Conservation (phyloP, 2,329 filamentous ascomycete species). For the Nemania serpens region DNA sequence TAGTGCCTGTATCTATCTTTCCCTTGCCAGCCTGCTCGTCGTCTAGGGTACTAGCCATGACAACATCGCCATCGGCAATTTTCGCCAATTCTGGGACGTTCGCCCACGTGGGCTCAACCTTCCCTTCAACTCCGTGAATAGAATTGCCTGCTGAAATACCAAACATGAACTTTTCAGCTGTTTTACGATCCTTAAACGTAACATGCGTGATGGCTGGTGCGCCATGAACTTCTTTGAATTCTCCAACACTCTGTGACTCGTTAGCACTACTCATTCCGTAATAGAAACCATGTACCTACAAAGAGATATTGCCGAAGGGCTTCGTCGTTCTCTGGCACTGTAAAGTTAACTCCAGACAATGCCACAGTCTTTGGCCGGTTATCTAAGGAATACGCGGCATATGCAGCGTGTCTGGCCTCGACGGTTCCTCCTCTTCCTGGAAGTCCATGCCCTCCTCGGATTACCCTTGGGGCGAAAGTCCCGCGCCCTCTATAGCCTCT, state of each 20-base stretch:
- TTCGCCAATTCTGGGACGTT: constrained; percentile 35
- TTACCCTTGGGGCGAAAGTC: constrained; percentile 43
- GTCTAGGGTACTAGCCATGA: constrained; percentile 31
- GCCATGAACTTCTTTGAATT: constrained; percentile 63
- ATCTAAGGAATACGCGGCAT: constrained; percentile 71
- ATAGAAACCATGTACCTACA: constrained; percentile 49
- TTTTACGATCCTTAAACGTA: constrained; percentile 69
- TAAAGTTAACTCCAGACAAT: constrained; percentile 67
- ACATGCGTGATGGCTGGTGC: constrained; percentile 56
- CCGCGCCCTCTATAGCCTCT: constrained; percentile 47
- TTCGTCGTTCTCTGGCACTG: constrained; percentile 67
- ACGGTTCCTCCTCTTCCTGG: constrained; percentile 49
- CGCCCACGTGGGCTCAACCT: constrained; percentile 69
- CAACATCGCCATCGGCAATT: constrained; percentile 27
- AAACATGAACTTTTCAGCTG: constrained; percentile 72
- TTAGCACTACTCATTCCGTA: constrained; percentile 34
- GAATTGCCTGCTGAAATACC: constrained; percentile 53
- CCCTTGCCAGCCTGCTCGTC: constrained; percentile 32
- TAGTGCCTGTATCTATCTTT: constrained; percentile 30
- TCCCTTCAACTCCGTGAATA: constrained; percentile 65
- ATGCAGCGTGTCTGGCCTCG: constrained; percentile 51
- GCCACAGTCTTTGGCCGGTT: constrained; percentile 73
- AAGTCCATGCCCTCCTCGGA: constrained; percentile 51
- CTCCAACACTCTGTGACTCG: constrained; percentile 59
- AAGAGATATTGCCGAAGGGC: constrained; percentile 72